Conservation (phyloP, 768 basidiomycete species). For the Suillus tomentosus region DNA sequence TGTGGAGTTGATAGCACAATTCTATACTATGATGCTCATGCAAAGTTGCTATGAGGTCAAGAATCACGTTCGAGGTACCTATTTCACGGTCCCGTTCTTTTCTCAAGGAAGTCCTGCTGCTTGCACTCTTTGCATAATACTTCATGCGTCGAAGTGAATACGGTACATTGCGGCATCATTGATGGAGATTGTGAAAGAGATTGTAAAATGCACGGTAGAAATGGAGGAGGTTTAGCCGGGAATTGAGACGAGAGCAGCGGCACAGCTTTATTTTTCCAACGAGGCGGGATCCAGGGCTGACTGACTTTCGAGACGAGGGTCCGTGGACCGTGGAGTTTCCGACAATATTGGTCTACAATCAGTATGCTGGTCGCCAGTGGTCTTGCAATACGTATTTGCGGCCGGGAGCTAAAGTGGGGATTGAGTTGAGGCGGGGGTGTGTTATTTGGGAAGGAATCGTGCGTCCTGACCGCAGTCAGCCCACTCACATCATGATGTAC, state of each 20-base stretch:
- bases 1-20: no score
- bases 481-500: no score
- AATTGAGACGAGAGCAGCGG: background rate
- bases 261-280: background rate
- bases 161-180: background rate
- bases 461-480: slow-evolving; percentile 16
- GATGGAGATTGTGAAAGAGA: slow-evolving; percentile 12
- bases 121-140: slow-evolving; percentile 16
- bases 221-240: background rate
- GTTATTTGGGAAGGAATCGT: background rate
- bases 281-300: background rate
- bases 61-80: background rate
- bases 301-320: background rate
- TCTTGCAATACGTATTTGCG: no score
- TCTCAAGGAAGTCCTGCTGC: slow-evolving; percentile 16
- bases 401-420: background rate
- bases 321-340: background rate
- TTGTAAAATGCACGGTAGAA: slow-evolving; percentile 25
- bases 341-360: background rate
- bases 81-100: background rate
- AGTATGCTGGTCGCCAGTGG: background rate
- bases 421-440: background rate
- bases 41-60: no score
- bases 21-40: no score
- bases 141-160: slow-evolving; percentile 15